Evolutionary conservation across 225 moss, liverwort and hornwort genomes (phyloP).

Genomic region (Rhytidiadelphus loreus): DNA sequence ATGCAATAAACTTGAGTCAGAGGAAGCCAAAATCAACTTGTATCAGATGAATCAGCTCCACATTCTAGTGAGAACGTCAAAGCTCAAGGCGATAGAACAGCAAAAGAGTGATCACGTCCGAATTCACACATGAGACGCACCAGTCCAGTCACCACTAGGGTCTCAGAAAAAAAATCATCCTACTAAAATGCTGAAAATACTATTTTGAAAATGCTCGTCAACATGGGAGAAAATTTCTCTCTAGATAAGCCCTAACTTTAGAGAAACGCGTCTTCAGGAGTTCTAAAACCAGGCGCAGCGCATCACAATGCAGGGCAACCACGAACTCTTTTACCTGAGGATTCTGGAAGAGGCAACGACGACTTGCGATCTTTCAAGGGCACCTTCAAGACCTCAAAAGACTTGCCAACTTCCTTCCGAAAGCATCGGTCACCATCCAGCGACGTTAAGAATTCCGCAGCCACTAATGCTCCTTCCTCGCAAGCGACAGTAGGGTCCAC

Average conservation of each 20-base stretch:
- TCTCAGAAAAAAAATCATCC: not conserved
- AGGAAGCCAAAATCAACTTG: not conserved
- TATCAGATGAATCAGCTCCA: not conserved
- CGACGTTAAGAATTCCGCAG: constrained; percentile 65
- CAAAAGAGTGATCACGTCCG: not conserved
- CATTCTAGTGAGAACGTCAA: not conserved
- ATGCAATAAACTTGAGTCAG: not conserved
- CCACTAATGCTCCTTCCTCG: constrained; percentile 50
- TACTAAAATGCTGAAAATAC: not conserved
- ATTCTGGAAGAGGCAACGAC: constrained; percentile 13
- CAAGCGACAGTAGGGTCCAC: constrained; percentile 15
- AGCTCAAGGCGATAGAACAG: not conserved
- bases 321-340: constrained; percentile 3
- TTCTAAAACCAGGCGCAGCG: not conserved
- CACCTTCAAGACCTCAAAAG: constrained; percentile 22
- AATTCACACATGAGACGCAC: not conserved
- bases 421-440: constrained; percentile 45
- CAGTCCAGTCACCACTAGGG: not conserved
- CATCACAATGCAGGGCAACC: not conserved
- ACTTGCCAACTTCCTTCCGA: constrained; percentile 28
- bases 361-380: constrained; percentile 13
- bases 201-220: not conserved
- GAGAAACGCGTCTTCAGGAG: not conserved
- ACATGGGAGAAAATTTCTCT: not conserved
- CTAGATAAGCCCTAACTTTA: not conserved